A percentile compares a stretch with the other conserved stretches of the same genome.
These are phyloP conservation scores for Aureobasidium lini DNA, from an alignment of 2,329 filamentous ascomycete genomes.

Conservation along the genomic window DNA sequence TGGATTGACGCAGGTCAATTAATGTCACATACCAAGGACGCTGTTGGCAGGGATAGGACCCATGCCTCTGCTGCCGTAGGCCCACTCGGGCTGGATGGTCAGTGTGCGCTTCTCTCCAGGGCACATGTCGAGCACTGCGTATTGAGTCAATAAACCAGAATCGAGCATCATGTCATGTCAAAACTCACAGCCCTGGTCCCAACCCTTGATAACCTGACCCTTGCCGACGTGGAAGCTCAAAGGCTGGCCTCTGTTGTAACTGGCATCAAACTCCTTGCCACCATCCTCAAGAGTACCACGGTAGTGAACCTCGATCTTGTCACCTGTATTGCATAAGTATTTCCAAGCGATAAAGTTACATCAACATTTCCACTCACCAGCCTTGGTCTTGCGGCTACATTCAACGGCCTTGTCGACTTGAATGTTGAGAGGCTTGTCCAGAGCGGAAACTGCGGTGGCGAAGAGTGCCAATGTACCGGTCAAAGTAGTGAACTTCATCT, in stretches of 20 bases:
- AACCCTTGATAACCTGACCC: conserved; percentile 91
- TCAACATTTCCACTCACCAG: conserved; percentile 26
- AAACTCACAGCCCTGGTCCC: conserved; percentile 63
- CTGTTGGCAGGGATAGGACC: conserved; percentile 81
- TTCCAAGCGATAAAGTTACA: not conserved
- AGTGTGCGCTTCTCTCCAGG: conserved; percentile 88
- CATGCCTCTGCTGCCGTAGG: conserved; percentile 69
- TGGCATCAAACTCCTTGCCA: conserved; percentile 48
- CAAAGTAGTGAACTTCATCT: conserved; percentile 8
- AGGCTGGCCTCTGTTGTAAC: conserved; percentile 70
- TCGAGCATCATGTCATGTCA: not conserved
- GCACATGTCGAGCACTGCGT: conserved; percentile 75
- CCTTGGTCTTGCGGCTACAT: conserved; percentile 63
- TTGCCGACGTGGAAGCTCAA: conserved; percentile 72
- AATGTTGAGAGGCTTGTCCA: conserved; percentile 60
- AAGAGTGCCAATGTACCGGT: conserved; percentile 36
- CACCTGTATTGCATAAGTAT: conserved; percentile 42
- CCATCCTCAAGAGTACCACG: conserved; percentile 66
- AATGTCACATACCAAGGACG: conserved; percentile 57
- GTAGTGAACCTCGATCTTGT: conserved; percentile 83
- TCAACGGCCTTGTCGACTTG: conserved; percentile 66
- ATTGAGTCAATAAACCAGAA: no score
- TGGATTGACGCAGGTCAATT: conserved; percentile 17
- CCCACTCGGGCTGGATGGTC: conserved; percentile 81
- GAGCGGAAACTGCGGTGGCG: conserved; percentile 39